phyloP scores from a whole-genome alignment of 768 basidiomycete species.

The Leccinum broughii region DNA sequence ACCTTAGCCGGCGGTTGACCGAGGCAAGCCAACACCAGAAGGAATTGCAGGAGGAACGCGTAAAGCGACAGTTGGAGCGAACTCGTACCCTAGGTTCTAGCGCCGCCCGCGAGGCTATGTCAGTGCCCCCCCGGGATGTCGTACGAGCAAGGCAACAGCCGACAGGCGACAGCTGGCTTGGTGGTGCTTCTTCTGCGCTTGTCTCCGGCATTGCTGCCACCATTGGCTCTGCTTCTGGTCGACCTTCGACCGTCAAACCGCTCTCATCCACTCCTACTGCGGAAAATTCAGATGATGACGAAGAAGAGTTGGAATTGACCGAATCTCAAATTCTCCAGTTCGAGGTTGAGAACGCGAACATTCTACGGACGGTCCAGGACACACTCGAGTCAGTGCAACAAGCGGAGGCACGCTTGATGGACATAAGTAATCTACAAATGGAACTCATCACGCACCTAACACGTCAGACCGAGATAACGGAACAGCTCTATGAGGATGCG shows the following conservation, averaged over 20 bases:
- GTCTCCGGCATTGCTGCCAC: conserved; percentile 57
- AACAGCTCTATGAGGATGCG: conserved; percentile 93
- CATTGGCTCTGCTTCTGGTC: conserved; percentile 48
- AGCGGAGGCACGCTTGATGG: conserved; percentile 88
- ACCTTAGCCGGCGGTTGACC: conserved; percentile 77
- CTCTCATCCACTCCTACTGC: conserved; percentile 35
- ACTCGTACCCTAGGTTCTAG: conserved; percentile 79
- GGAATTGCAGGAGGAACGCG: conserved; percentile 92
- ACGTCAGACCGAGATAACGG: conserved; percentile 88
- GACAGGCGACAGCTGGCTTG: conserved; percentile 58
- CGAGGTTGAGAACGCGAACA: conserved; percentile 86
- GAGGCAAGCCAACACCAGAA: conserved; percentile 77
- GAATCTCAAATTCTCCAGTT: conserved; percentile 90
- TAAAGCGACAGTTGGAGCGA: conserved; percentile 84
- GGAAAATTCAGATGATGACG: conserved; percentile 59
- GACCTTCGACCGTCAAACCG: conserved; percentile 30
- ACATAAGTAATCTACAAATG: conserved; percentile 91
- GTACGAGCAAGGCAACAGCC: conserved; percentile 20
- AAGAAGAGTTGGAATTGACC: conserved; percentile 80
- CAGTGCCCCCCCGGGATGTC: conserved; percentile 38
- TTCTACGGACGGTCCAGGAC: conserved; percentile 81
- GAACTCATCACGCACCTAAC: conserved; percentile 88
- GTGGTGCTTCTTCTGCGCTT: conserved; percentile 55
- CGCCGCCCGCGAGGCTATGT: conserved; percentile 63
- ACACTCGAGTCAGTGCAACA: conserved; percentile 87